Conservation (phyloP, 139 green algal genomes). For the Chlorella sp. region DNA sequence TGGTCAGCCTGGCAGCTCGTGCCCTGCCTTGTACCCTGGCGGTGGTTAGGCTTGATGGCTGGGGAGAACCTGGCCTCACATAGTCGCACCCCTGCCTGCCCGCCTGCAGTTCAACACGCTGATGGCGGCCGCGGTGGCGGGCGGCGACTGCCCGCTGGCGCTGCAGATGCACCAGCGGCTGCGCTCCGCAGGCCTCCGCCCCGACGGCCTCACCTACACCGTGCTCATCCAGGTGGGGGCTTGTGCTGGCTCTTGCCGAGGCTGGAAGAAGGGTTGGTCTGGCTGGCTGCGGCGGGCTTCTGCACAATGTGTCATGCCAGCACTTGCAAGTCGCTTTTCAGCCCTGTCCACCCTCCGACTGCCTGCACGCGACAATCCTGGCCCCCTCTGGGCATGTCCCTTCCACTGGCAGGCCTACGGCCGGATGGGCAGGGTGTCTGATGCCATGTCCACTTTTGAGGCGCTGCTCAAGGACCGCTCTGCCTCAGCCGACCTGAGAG, state of each 20-base stretch:
- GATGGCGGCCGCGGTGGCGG: conserved; percentile 47
- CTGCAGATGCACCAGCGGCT: conserved; percentile 36
- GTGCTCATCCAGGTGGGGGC: conserved; percentile 37
- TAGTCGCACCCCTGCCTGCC: conserved; percentile 9
- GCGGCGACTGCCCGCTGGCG: conserved; percentile 31
- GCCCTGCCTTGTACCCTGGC: too few species aligned
- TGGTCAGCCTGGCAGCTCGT: neutral
- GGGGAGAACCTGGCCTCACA: neutral
- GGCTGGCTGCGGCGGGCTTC: neutral
- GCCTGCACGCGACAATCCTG: too few species aligned
- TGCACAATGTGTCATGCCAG: neutral
- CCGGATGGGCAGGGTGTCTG: conserved; percentile 11
- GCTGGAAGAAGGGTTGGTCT: neutral
- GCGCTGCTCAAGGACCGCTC: conserved; percentile 46
- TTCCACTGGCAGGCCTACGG: conserved; percentile 24
- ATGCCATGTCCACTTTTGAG: conserved; percentile 51
- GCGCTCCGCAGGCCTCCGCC: neutral
- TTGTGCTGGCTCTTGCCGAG: neutral
- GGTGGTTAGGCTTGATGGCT: too few species aligned
- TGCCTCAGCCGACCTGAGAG: conserved; percentile 47
- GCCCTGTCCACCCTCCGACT: too few species aligned
- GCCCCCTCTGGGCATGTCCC: neutral
- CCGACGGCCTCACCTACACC: conserved; percentile 51
- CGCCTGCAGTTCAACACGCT: conserved; percentile 50
- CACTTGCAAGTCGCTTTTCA: neutral